phyloP scores from a whole-genome alignment of 257 asterid species.

The Thymus mandschuricus region DNA sequence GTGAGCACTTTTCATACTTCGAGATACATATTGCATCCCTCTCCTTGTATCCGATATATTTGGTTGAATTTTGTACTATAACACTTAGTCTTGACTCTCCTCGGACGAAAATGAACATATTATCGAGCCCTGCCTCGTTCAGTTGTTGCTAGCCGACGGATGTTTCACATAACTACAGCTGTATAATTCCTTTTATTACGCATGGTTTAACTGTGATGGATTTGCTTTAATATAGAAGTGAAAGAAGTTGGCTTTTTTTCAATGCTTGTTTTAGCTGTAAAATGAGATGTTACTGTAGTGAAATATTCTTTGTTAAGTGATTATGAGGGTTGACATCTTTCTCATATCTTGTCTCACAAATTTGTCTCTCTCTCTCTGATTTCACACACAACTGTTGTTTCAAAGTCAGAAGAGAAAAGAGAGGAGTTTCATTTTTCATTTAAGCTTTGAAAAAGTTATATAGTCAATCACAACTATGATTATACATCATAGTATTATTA shows the following conservation, averaged over 20 bases:
- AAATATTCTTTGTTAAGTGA: slow-evolving; percentile 28
- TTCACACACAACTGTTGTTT: slow-evolving; percentile 27
- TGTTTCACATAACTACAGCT: not conserved
- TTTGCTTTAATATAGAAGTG: slow-evolving; percentile 9
- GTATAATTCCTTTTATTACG: not conserved
- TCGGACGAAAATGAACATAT: slow-evolving; percentile 13
- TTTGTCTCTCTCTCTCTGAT: slow-evolving; percentile 2
- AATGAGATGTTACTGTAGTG: slow-evolving; percentile 18
- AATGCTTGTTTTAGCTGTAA: slow-evolving; percentile 20
- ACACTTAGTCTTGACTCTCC: slow-evolving; percentile 25
- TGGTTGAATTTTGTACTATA: slow-evolving; percentile 20
- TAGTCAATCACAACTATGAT: slow-evolving; percentile 24
- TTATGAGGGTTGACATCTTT: slow-evolving; percentile 30
- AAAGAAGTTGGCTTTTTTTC: slow-evolving; percentile 12
- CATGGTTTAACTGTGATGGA: not conserved
- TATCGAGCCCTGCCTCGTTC: slow-evolving; percentile 17
- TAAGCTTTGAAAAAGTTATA: slow-evolving; percentile 4
- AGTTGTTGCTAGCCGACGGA: slow-evolving; percentile 19
- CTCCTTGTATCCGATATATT: slow-evolving; percentile 14
- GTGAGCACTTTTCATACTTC: slow-evolving; percentile 22
- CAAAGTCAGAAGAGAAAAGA: slow-evolving; percentile 10
- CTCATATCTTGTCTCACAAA: slow-evolving; percentile 26
- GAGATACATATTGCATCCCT: slow-evolving; percentile 14
- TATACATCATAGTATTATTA: too few species aligned
- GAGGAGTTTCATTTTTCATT: not conserved